Conservation (phyloP, 768 basidiomycete species). For the Xerocomellus dryophilus region DNA sequence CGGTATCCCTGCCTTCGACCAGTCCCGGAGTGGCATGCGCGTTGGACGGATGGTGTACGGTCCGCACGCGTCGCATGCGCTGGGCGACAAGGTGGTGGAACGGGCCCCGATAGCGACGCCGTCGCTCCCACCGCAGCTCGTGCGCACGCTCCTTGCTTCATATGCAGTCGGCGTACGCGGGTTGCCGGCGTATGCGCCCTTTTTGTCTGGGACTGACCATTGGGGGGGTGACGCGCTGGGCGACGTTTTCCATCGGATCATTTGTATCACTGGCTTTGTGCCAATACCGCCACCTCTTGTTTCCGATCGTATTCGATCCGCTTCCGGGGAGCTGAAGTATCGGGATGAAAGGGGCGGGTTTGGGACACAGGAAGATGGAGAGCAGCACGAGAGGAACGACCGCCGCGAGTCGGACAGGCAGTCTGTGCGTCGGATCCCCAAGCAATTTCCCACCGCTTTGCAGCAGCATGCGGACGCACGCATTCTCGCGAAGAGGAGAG, state of each 20-base stretch:
- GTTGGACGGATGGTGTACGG: conserved; percentile 18
- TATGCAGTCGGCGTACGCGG: conserved; percentile 23
- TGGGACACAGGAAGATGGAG: neutral
- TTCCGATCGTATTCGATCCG: neutral
- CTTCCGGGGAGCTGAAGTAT: neutral
- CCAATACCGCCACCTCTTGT: conserved; percentile 24
- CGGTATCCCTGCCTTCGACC: conserved; percentile 8
- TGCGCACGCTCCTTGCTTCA: conserved; percentile 23
- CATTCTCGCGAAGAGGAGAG: conserved; percentile 26
- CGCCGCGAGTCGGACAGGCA: neutral
- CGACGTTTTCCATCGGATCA: conserved; percentile 40
- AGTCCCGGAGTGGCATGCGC: conserved; percentile 25
- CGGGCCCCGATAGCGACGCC: conserved; percentile 13
- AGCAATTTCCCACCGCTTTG: conserved; percentile 11
- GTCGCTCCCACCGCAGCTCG: conserved; percentile 35
- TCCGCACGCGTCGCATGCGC: conserved; percentile 11
- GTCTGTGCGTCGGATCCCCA: neutral
- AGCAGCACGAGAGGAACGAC: neutral
- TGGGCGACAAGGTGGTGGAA: neutral
- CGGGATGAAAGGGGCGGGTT: neutral
- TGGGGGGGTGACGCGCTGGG: conserved; percentile 32
- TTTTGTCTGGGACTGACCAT: conserved; percentile 15
- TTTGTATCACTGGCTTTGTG: conserved; percentile 45
- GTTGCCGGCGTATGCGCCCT: conserved; percentile 9
- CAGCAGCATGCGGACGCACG: conserved; percentile 26